Conservation (phyloP, 352 stramenopile species). For the Aphanomyces cochlioides region DNA sequence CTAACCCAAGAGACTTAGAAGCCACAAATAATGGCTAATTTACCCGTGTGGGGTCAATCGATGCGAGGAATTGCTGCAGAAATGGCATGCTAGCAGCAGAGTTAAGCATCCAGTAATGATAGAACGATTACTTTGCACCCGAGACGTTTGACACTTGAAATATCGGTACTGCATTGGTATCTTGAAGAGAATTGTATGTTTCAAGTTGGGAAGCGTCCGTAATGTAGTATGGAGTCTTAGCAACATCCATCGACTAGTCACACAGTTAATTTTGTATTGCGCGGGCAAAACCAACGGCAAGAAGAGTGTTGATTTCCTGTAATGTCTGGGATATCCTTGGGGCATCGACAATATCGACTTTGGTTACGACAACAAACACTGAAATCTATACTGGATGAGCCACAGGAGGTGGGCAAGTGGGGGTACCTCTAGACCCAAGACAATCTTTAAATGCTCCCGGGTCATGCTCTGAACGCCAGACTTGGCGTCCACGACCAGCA, state of each 20-base stretch:
- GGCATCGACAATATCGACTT: constrained; percentile 47
- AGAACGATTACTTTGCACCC: constrained; percentile 35
- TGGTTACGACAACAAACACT: constrained; percentile 81
- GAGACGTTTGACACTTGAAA: constrained; percentile 62
- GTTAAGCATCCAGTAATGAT: not conserved
- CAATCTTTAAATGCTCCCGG: constrained; percentile 74
- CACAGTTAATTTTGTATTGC: not conserved
- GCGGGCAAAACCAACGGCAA: constrained; percentile 36
- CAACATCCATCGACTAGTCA: not conserved
- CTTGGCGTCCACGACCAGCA: constrained; percentile 74
- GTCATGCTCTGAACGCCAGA: constrained; percentile 70
- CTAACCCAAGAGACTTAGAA: not conserved
- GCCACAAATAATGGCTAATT: not conserved
- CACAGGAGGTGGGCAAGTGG: not conserved
- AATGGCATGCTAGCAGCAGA: constrained; percentile 36
- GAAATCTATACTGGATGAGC: constrained; percentile 34
- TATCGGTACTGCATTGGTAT: constrained; percentile 40
- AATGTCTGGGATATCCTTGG: constrained; percentile 52
- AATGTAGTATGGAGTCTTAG: not conserved
- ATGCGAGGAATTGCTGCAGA: constrained; percentile 54
- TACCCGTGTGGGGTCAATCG: constrained; percentile 57
- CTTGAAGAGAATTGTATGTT: too few relatives aligned
- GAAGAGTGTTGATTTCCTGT: constrained; percentile 43
- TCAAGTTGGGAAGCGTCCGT: not conserved
- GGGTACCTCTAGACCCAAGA: constrained; percentile 54